Evolutionary conservation across 352 stramenopile genomes (phyloP).

Genomic region (Aphanomyces cochlioides): DNA sequence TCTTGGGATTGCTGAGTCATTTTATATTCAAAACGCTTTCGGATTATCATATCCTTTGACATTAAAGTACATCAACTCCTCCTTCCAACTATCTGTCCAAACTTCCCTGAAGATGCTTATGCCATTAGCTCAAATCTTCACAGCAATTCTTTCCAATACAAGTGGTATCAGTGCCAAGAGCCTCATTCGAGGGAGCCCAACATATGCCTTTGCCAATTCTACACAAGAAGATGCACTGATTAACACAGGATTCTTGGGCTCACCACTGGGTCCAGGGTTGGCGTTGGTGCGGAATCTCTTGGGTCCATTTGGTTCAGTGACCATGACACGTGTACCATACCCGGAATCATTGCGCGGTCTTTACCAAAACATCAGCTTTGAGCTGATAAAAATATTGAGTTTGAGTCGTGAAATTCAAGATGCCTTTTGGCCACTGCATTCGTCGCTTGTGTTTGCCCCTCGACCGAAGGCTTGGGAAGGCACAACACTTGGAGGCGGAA

Average conservation of each 20-base stretch:
- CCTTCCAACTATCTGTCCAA: constrained; percentile 3
- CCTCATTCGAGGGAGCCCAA: constrained; percentile 6
- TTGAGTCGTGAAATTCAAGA: not conserved
- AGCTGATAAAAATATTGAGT: not conserved
- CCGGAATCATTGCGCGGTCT: not conserved
- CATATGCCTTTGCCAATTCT: constrained; percentile 4
- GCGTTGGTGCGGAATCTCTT: not conserved
- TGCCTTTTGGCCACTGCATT: constrained; percentile 6
- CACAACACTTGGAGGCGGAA: not conserved
- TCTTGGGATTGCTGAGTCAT: constrained; percentile 17
- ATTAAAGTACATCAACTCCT: constrained; percentile 9
- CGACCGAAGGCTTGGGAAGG: not conserved
- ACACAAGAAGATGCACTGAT: not conserved
- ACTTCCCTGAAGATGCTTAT: constrained; percentile 24
- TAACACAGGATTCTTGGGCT: not conserved
- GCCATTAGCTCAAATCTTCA: constrained; percentile 5
- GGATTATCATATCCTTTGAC: constrained; percentile 15
- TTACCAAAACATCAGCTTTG: not conserved
- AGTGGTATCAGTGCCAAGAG: not conserved
- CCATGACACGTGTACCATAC: constrained; percentile 4
- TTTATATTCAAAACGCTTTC: constrained; percentile 20
- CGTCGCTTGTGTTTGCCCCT: not conserved
- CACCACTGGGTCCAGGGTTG: not conserved
- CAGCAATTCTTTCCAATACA: not conserved
- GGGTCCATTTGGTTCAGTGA: constrained; percentile 21